A percentile compares a stretch with the other conserved stretches of the same genome.
phyloP scores from a whole-genome alignment of 345 rosid species.

The Rubroshorea leprosula region DNA sequence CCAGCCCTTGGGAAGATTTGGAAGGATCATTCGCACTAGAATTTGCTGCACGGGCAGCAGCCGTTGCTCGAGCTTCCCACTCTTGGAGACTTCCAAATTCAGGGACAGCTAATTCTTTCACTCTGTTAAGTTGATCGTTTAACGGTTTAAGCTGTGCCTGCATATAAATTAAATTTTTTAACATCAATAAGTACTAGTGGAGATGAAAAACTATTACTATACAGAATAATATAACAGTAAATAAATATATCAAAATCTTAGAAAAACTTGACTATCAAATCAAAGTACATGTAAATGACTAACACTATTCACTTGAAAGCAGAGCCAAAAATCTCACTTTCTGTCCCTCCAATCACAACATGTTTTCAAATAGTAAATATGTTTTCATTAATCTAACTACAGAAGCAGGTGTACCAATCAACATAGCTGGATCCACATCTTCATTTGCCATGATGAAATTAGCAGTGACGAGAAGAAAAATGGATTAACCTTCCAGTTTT shows the following conservation, averaged over 20 bases:
- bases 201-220: background rate
- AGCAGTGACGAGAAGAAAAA: no score
- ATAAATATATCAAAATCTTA: background rate
- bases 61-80: constrained; percentile 88
- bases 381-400: no score
- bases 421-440: no score
- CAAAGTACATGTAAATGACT: background rate
- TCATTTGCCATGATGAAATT: no score
- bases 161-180: constrained; percentile 22
- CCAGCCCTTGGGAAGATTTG: constrained; percentile 64
- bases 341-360: no score
- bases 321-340: no score
- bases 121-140: constrained; percentile 66
- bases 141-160: constrained; percentile 76
- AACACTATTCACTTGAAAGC: background rate
- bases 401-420: no score
- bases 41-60: constrained; percentile 54
- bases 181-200: background rate
- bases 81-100: constrained; percentile 72
- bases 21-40: constrained; percentile 62
- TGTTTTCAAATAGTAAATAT: no score
- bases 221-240: background rate
- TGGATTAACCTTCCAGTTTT: no score
- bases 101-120: constrained; percentile 74
- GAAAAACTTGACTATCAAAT: background rate